Conservation (phyloP, 345 rosid genomes). For the Dovyalis caffra region DNA sequence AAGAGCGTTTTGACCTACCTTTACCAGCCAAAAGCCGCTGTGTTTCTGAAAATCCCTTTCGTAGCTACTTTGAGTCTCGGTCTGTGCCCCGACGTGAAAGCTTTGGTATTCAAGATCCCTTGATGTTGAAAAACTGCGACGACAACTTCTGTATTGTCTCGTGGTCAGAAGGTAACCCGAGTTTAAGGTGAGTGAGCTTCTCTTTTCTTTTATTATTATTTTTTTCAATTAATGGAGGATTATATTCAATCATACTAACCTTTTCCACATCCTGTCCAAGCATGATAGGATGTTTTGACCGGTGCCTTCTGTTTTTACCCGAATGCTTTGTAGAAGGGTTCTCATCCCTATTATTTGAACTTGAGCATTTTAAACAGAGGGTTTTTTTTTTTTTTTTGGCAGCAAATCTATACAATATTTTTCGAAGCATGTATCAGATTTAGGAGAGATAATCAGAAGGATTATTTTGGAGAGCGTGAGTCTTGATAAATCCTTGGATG, state of each 20-base stretch:
- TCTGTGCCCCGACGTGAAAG: conserved; percentile 30
- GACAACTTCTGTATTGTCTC: conserved; percentile 18
- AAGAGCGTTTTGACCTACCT: conserved; percentile 32
- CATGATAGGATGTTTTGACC: too few species aligned
- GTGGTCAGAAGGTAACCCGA: conserved; percentile 33
- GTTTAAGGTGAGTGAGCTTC: conserved; percentile 13
- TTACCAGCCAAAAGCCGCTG: conserved; percentile 19
- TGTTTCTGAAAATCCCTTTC: conserved; percentile 29
- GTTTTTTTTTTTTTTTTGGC: neutral
- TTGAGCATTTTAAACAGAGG: neutral
- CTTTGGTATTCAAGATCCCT: conserved; percentile 25
- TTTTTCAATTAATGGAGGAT: neutral
- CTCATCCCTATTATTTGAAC: too few species aligned
- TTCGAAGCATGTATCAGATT: neutral
- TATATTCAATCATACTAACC: too few species aligned
- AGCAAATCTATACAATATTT: neutral
- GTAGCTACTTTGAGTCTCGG: conserved; percentile 22
- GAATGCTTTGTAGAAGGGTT: too few species aligned
- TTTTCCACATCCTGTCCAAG: neutral
- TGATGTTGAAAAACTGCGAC: neutral
- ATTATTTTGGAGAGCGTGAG: neutral
- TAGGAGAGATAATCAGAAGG: neutral
- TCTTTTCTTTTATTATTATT: neutral
- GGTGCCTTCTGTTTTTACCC: too few species aligned
- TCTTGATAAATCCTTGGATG: conserved; percentile 4